phyloP scores from a whole-genome alignment of 208 protist genomes.

The Acanthamoeba royreba region DNA sequence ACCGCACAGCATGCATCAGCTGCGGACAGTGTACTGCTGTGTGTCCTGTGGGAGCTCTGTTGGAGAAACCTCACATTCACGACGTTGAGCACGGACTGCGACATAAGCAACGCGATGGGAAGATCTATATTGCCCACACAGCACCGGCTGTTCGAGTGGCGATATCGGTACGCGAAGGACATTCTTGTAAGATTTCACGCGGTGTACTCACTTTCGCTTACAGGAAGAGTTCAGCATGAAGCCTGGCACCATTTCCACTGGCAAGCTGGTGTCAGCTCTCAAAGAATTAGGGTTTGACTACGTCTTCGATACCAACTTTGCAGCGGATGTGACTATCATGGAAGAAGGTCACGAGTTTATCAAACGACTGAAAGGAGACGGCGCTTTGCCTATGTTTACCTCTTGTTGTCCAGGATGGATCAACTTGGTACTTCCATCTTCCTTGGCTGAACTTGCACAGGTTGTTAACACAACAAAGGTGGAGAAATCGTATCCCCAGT shows the following conservation, averaged over 20 bases:
- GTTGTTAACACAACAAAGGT: not conserved
- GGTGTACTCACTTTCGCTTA: not conserved
- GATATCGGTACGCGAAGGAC: not conserved
- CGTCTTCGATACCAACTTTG: conserved; percentile 70
- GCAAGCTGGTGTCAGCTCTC: conserved; percentile 56
- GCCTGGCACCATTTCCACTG: conserved; percentile 48
- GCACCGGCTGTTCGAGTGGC: conserved; percentile 56
- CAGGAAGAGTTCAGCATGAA: conserved; percentile 51
- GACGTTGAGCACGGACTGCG: conserved; percentile 5
- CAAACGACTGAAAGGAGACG: not conserved
- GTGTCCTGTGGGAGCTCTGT: conserved; percentile 68
- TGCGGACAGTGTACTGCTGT: conserved; percentile 74
- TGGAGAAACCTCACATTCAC: conserved; percentile 45
- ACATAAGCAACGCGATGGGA: not conserved
- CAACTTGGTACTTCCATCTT: conserved; percentile 40
- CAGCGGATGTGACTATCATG: conserved; percentile 65
- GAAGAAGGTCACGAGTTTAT: conserved; percentile 65
- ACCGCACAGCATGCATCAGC: conserved; percentile 69
- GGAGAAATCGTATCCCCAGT: conserved; percentile 61
- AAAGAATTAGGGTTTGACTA: conserved; percentile 61
- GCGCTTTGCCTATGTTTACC: conserved; percentile 64
- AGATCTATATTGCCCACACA: conserved; percentile 47
- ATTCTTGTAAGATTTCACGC: not conserved
- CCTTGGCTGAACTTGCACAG: not conserved
- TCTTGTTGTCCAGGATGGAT: conserved; percentile 70